Percentiles rank a stretch among this genome's conserved stretches.
These are phyloP conservation scores for Limnanthes douglasii DNA, from an alignment of 345 rosid genomes.

Conservation along the genomic window DNA sequence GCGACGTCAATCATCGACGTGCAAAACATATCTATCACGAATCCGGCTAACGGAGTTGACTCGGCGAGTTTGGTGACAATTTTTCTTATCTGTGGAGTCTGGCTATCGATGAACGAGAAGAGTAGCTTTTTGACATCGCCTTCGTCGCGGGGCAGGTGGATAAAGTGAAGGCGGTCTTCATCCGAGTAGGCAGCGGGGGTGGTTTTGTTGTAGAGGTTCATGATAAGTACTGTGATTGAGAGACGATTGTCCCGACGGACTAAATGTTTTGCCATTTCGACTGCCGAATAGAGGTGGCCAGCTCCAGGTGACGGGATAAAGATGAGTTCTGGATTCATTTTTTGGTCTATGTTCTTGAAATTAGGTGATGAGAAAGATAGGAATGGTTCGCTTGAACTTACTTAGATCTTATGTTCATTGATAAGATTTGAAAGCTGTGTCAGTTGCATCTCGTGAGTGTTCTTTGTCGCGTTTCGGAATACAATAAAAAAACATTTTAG, in stretches of 20 bases:
- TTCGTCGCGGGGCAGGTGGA: constrained; percentile 10
- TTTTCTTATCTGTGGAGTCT: constrained; percentile 11
- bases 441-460: too few relatives aligned
- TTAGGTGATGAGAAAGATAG: too few relatives aligned
- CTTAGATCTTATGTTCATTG: too few relatives aligned
- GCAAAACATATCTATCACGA: constrained; percentile 34
- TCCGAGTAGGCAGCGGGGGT: constrained; percentile 11
- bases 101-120: constrained; percentile 7
- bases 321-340: constrained; percentile 12
- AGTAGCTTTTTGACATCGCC: constrained; percentile 12
- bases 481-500: too few relatives aligned
- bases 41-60: constrained; percentile 16
- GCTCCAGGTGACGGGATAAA: constrained; percentile 10
- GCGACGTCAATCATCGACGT: constrained; percentile 24
- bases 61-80: constrained; percentile 11
- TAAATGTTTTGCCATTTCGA: constrained; percentile 32
- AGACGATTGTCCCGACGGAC: constrained; percentile 18
- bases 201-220: constrained; percentile 10
- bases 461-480: too few relatives aligned
- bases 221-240: constrained; percentile 13
- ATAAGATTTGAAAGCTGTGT: too few relatives aligned
- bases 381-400: too few relatives aligned
- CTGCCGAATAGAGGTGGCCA: constrained; percentile 31
- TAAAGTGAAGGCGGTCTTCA: constrained; percentile 6
- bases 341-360: too few relatives aligned